Evolutionary conservation across 352 stramenopile species (phyloP).

Genomic region (Globisporangium sylvaticum): DNA sequence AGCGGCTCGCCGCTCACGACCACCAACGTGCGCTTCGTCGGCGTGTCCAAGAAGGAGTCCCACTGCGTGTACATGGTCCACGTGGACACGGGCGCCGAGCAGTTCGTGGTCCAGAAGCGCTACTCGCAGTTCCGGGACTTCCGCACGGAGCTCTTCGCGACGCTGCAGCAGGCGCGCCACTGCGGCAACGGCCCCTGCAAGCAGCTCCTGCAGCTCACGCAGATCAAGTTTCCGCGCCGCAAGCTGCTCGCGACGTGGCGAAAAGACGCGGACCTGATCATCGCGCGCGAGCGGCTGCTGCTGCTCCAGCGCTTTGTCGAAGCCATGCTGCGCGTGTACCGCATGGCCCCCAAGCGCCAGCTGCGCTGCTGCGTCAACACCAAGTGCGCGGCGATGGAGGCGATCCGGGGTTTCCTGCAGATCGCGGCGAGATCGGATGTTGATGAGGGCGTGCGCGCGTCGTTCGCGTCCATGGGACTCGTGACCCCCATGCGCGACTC

Average conservation of each 20-base stretch:
- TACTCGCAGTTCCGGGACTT: conserved; percentile 73
- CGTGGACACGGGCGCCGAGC: conserved; percentile 45
- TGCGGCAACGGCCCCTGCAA: conserved; percentile 43
- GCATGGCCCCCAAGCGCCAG: conserved; percentile 36
- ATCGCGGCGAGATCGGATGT: conserved; percentile 24
- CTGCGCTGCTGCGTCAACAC: conserved; percentile 56
- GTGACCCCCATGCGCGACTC: not conserved
- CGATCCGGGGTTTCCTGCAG: conserved; percentile 49
- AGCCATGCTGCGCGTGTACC: conserved; percentile 47
- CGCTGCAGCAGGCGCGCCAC: conserved; percentile 17
- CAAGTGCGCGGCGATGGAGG: conserved; percentile 36
- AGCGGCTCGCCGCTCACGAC: conserved; percentile 23
- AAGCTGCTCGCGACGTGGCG: conserved; percentile 23
- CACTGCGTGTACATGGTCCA: conserved; percentile 58
- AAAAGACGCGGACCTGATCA: conserved; percentile 26
- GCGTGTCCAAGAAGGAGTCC: conserved; percentile 27
- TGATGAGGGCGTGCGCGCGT: conserved; percentile 11
- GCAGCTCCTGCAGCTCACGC: conserved; percentile 33
- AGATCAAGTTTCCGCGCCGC: conserved; percentile 54
- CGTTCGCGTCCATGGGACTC: not conserved
- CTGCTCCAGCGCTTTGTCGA: conserved; percentile 55
- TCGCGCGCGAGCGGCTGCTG: conserved; percentile 26
- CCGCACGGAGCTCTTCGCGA: conserved; percentile 36
- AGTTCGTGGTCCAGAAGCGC: conserved; percentile 58
- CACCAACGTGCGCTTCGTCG: conserved; percentile 40